These are phyloP conservation scores for Magnaporthiopsis rhizophila DNA, from an alignment of 2,329 filamentous ascomycete species.

Conservation along the genomic window DNA sequence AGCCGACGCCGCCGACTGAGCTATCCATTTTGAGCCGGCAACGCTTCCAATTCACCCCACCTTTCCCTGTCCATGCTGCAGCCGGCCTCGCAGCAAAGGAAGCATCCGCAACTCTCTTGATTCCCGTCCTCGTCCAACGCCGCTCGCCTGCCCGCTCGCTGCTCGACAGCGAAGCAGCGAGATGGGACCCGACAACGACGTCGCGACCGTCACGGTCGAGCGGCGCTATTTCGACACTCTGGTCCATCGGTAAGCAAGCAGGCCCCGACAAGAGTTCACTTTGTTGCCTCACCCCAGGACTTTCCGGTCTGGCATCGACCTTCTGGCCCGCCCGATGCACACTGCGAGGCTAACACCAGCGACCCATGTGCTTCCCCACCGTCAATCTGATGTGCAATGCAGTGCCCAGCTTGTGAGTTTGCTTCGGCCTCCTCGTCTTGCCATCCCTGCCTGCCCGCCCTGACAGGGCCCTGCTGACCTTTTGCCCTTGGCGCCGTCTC, in stretches of 20 bases:
- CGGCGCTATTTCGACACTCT: constrained; percentile 54
- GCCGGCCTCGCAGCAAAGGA: neutral
- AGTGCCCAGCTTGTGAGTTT: constrained; percentile 8
- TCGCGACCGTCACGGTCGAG: constrained; percentile 47
- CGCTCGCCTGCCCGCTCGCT: neutral
- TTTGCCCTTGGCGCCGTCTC: neutral
- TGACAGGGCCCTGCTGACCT: neutral
- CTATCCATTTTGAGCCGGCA: constrained; percentile 1
- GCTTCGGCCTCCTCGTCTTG: neutral
- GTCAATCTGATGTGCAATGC: neutral
- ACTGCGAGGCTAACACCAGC: neutral
- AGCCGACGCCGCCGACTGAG: no score
- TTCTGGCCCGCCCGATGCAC: neutral
- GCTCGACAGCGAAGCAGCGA: neutral
- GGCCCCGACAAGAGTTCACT: neutral
- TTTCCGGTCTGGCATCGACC: neutral
- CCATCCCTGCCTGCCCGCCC: neutral
- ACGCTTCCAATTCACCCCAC: neutral
- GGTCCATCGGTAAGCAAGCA: constrained; percentile 45
- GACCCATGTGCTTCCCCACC: neutral
- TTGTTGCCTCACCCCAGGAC: neutral
- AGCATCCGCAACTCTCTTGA: neutral
- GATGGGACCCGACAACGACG: constrained; percentile 11
- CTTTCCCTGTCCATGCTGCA: neutral
- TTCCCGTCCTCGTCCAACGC: neutral